Evolutionary conservation across 2,329 filamentous ascomycete genomes (phyloP).

Genomic region (Dothistroma pini): DNA sequence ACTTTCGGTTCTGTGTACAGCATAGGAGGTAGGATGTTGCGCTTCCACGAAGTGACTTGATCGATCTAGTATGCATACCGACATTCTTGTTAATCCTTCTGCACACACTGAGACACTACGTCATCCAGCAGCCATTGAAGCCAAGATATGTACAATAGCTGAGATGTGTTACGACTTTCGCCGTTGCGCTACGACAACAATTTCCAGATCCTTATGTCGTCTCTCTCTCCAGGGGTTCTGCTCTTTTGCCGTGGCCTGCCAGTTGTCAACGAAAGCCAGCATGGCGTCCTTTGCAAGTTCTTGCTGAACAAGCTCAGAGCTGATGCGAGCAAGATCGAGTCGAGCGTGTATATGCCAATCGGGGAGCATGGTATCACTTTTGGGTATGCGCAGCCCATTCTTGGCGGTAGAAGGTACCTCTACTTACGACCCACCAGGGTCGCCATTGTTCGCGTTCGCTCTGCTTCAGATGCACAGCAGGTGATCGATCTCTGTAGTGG

Average conservation of each 20-base stretch:
- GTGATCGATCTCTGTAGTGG: neutral
- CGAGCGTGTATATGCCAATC: neutral
- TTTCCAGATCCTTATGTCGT: neutral
- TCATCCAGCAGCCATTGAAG: neutral
- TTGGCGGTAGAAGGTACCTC: neutral
- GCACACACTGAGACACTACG: neutral
- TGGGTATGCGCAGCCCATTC: neutral
- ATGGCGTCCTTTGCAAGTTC: neutral
- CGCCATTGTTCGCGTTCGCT: neutral
- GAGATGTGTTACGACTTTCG: neutral
- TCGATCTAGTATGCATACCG: neutral
- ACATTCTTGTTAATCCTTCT: neutral
- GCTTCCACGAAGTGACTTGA: neutral
- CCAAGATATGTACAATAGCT: neutral
- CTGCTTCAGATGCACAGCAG: neutral
- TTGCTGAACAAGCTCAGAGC: neutral
- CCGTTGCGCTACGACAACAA: neutral
- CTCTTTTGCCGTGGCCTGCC: neutral
- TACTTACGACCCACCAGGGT: neutral
- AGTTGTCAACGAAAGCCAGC: neutral
- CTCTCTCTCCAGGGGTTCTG: neutral
- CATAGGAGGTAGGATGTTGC: neutral
- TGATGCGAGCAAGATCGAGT: neutral
- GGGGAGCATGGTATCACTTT: neutral
- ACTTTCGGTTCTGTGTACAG: neutral